Base-by-base conservation (phyloP, 805 yeast species). In the Candida multigemmis region DNA sequence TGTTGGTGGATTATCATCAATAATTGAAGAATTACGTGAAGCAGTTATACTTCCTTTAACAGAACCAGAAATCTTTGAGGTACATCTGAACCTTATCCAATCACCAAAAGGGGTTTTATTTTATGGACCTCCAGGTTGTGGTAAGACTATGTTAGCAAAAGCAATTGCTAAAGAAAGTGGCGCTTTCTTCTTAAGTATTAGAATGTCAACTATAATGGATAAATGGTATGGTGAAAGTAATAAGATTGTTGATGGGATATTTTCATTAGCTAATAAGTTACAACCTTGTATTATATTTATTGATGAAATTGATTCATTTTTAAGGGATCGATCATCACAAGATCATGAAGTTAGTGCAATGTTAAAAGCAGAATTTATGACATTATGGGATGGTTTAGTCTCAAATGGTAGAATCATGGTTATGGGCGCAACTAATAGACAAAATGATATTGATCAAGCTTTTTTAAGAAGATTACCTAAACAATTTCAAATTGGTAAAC, bases 201-300 rank as follows among this genome's bases (percentile, higher is more conserved):
- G 94, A 50, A 82, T 89, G 93, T 85, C 95, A 14, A 76, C 89
- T 3, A 74, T 89, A 11, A 82, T 87, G 89, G 96, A 91, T 56
- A 89, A 89, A 54, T 89, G 96, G 94, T 89, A 84, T 48, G 98
- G 98, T 10, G 97, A 89, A 54, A 75, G 89, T 16, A 89, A 91
- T 53, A 91, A 91, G 57, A 75, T 87, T 25, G 91, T 85, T 1
- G 94, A 87, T 38, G 97, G 96, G 1, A 73, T 89, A 19, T 89
- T 89, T 49, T 77, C 95, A 6, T 65, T 89, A 30, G 97, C 96
- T 4, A 65, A 71, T 34, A 89, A 91, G 47, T 66, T 89, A 22
- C 85, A 85, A 51, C 98, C 98, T 2, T 86, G 96, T 52, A 91
- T 89, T 36, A 77, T 89, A 25, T 89, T 89, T 53, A 84, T 89